Evolutionary conservation across 2,329 filamentous ascomycete genomes (phyloP), one percentile per base, ranked within the genome.

Genomic region (Aspergillus sp.): DNA sequence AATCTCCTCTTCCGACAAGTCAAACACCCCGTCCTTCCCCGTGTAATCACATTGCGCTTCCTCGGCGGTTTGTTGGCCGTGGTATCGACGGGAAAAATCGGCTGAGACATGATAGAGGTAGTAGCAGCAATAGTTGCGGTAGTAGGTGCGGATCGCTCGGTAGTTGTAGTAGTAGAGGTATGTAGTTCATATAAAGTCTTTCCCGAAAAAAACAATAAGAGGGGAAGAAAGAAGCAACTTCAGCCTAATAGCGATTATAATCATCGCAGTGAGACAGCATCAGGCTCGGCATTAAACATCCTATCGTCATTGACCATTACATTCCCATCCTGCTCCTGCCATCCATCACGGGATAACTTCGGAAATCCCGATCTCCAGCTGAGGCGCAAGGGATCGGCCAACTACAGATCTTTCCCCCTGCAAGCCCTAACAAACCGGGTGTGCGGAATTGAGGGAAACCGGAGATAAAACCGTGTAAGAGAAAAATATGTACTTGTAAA

Each of bases 21-120:
- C 9, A 53, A 35, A 23, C 53, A 54, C 9, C 53, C 53, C n/a
- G 48, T 54, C 23, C 53, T 46, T 23, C 50, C 53, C 13, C 53
- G 48, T 43, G 53, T 51, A n/a, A 53, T 41, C n/a, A 54, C 53
- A 49, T 54, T 53, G 22, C 53, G 48, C 46, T 49, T 53, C 33
- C 51, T 50, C 20, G 35, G 39, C 5, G 49, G 44, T 15, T 45
- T 39, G 15, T 22, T 20, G 37, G 33, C 3, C 33, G 7, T 39
- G 17, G 37, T 4, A 5, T 12, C 6, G 37, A 12, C 19, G 10
- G 37, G 37, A 20, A 4, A 9, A 30, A 12, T 12, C 25, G 19
- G 19, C 6, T 27, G 43, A 45, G 35, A 33, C 25, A 30, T 30
- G 9, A 10, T 30, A 30, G 25, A 12, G 10, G 25, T 3, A 30